Base-by-base conservation (phyloP, 495 filamentous ascomycete genomes). In the Trichoderma orchidacearum region DNA sequence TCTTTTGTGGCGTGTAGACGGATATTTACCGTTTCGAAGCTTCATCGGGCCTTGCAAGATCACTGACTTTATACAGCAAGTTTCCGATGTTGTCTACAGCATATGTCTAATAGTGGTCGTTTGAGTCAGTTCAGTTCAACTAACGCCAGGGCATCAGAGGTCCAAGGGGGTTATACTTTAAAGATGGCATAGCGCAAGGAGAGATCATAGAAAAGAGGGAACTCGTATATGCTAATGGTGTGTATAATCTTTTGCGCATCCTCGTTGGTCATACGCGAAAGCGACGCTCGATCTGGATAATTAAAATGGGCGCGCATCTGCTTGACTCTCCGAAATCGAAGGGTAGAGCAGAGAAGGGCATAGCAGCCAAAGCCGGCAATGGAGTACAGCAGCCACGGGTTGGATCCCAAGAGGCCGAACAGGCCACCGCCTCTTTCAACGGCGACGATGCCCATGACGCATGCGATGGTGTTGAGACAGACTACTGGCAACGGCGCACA, bases 101-200 rank as follows among this genome's bases (percentile, higher is more conserved):
- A 58, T 87, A 87, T 13, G 84, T 85, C 77, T 56, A 54, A 35
- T 83, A 56, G 61, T 15, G 38, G 30, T 15, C 4, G 21, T 17
- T 8, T 4, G 18, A 17, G 25, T 21, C 27, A 56, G 34, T 5
- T 3, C 5, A 4, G 30, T 21, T 11, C 54, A 48, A n/a, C n/a
- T n/a, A n/a, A n/a, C n/a, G n/a, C n/a, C n/a, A n/a, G n/a, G n/a
- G n/a, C n/a, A n/a, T n/a, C n/a, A 31, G 29, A 36, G 12, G 15
- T 5, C 7, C 28, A 30, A 25, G 34, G 58, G 6, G 53, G 30
- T 12, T 53, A 29, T 55, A 82, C 78, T 65, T 77, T 77, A 66
- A 86, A 86, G 3, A 89, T 67, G 0, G 80, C 85, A 64, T 86
- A 86, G 56, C 85, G 76, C 34, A 87, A 63, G 2, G 76, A 59